phyloP scores from a whole-genome alignment of 140 eudicot genomes.

The Cichorium intybus region DNA sequence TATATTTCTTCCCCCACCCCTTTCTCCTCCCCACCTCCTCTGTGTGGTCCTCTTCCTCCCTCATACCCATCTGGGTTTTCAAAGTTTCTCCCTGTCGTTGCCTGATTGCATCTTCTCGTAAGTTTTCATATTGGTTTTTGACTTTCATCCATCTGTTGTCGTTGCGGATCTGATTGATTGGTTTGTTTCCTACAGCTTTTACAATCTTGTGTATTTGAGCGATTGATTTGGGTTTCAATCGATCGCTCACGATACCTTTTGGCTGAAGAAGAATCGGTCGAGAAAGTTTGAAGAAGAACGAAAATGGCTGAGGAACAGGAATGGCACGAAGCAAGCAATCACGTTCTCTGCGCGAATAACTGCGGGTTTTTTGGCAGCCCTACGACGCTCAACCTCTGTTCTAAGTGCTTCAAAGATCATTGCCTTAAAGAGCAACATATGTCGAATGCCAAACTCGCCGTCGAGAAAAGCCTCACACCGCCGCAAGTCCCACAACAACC shows the following conservation, averaged over 20 bases:
- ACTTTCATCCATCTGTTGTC: neutral
- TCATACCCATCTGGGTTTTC: slow-evolving; percentile 6
- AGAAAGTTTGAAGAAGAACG: neutral
- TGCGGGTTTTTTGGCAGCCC: slow-evolving; percentile 63
- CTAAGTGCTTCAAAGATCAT: slow-evolving; percentile 47
- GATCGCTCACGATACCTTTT: slow-evolving; percentile 18
- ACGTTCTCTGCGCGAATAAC: slow-evolving; percentile 44
- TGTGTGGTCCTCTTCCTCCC: slow-evolving; percentile 19
- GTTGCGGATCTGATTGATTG: neutral
- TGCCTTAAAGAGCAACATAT: slow-evolving; percentile 37
- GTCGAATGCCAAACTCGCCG: slow-evolving; percentile 35
- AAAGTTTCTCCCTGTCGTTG: neutral
- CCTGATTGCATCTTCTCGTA: slow-evolving; percentile 18
- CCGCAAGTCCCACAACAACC: neutral
- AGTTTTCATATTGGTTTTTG: neutral
- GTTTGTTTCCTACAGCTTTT: neutral
- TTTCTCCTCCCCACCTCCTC: slow-evolving; percentile 6
- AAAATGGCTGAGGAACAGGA: slow-evolving; percentile 51
- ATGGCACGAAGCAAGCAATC: slow-evolving; percentile 42
- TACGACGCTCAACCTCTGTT: slow-evolving; percentile 46
- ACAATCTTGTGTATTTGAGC: neutral
- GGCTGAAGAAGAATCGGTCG: slow-evolving; percentile 1
- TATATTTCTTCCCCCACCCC: neutral
- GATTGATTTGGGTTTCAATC: slow-evolving; percentile 17
- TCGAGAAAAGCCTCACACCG: slow-evolving; percentile 26